phyloP scores from a whole-genome alignment of 2,329 filamentous ascomycete species.

The Ascochyta clinopodiicola region DNA sequence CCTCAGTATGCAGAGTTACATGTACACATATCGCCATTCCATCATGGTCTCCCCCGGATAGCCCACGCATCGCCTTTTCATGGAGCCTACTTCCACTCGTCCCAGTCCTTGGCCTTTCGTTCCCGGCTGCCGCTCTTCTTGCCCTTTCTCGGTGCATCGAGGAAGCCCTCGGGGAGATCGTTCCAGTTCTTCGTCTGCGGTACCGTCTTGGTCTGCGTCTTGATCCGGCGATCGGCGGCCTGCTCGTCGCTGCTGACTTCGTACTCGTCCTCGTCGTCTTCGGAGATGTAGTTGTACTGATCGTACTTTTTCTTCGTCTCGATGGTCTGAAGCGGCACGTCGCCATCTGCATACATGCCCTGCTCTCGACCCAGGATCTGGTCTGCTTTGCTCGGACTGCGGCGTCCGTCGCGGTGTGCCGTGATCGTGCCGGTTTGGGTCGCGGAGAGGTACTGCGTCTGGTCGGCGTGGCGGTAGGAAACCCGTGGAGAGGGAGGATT shows the following conservation, averaged over 20 bases:
- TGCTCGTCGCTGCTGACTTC: conserved; percentile 43
- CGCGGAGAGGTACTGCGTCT: conserved; percentile 43
- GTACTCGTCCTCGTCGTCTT: conserved; percentile 49
- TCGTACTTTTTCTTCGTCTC: conserved; percentile 46
- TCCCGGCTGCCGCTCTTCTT: conserved; percentile 35
- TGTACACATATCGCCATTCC: conserved; percentile 11
- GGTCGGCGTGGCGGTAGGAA: conserved; percentile 42
- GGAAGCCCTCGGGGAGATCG: conserved; percentile 56
- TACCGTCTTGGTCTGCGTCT: conserved; percentile 22
- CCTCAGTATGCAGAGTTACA: conserved; percentile 7
- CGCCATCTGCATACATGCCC: conserved; percentile 45
- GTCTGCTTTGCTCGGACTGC: conserved; percentile 50
- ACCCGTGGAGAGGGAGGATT: conserved; percentile 36
- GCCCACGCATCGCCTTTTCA: no score
- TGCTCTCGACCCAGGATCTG: conserved; percentile 50
- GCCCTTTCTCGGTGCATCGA: conserved; percentile 37
- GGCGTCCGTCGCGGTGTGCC: conserved; percentile 42
- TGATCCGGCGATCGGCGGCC: conserved; percentile 29
- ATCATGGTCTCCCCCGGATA: background rate
- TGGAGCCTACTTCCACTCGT: conserved; percentile 33
- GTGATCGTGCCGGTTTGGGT: conserved; percentile 42
- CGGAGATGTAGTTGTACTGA: conserved; percentile 45
- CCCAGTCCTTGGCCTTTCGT: conserved; percentile 35
- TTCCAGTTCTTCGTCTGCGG: conserved; percentile 54
- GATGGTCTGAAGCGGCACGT: conserved; percentile 52